Percentiles rank a stretch among this genome's conserved stretches.
Evolutionary conservation across 2,329 filamentous ascomycete genomes (phyloP).

Genomic region (Davidsoniella eucalypti): DNA sequence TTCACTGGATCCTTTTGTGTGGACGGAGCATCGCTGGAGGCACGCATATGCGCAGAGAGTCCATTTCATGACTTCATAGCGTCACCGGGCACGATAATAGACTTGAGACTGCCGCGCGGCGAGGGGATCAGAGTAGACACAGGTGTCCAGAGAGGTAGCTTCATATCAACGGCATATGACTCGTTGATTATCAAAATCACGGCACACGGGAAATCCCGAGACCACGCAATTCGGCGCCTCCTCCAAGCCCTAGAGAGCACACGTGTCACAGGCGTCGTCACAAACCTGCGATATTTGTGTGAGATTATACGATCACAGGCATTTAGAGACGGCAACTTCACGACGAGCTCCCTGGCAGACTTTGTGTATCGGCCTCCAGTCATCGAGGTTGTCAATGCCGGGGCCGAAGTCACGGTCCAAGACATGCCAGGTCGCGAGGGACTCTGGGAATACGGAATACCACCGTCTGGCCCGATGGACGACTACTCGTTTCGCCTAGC

Average conservation of each 20-base stretch:
- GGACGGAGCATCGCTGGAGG: constrained; percentile 51
- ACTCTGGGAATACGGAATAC: constrained; percentile 24
- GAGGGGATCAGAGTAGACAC: constrained; percentile 46
- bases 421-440: constrained; percentile 25
- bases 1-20: constrained; percentile 23
- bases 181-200: constrained; percentile 65
- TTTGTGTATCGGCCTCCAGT: constrained; percentile 18
- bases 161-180: constrained; percentile 59
- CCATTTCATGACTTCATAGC: constrained; percentile 49
- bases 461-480: constrained; percentile 27
- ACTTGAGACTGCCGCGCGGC: constrained; percentile 37
- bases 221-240: constrained; percentile 47
- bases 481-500: constrained; percentile 21
- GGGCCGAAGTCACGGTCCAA: constrained; percentile 23
- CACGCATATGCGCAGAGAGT: constrained; percentile 57
- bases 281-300: constrained; percentile 21
- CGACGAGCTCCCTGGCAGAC: constrained; percentile 21
- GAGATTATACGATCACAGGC: constrained; percentile 18
- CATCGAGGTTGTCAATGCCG: constrained; percentile 23
- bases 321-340: constrained; percentile 19
- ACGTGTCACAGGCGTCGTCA: constrained; percentile 19
- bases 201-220: constrained; percentile 40
- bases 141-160: constrained; percentile 51
- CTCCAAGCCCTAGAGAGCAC: constrained; percentile 39
- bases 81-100: constrained; percentile 46